Conservation (phyloP, 345 rosid species). For the Adansonia digitata region DNA sequence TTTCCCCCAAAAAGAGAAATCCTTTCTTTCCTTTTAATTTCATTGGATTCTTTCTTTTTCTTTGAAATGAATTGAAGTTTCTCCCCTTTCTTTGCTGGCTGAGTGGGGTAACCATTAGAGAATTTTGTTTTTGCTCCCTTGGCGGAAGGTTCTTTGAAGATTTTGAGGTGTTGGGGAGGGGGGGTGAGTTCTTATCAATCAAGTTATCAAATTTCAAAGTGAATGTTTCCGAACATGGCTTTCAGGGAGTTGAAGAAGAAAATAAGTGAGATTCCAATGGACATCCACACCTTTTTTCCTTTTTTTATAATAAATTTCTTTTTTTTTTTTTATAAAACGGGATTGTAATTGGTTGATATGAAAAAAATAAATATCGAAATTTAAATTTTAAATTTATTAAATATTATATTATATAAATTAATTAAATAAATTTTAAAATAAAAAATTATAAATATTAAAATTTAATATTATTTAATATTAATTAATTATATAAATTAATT, state of each 20-base stretch:
- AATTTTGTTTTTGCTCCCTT: not conserved
- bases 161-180: not conserved
- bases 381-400: too few species aligned
- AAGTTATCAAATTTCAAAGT: slow-evolving; percentile 2
- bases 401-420: too few species aligned
- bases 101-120: not conserved
- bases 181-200: slow-evolving; percentile 7
- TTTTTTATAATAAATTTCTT: too few species aligned
- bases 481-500: too few species aligned
- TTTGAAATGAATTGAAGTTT: not conserved
- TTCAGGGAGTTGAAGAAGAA: not conserved
- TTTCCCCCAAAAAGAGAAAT: too few species aligned
- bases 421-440: too few species aligned
- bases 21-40: not conserved
- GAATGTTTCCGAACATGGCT: not conserved
- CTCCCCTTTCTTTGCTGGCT: not conserved
- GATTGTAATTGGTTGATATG: too few species aligned
- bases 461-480: too few species aligned
- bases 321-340: too few species aligned
- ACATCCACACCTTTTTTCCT: not conserved
- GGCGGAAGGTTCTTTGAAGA: too few species aligned
- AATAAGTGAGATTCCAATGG: not conserved
- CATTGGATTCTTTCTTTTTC: not conserved
- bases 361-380: too few species aligned
- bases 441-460: too few species aligned